Conservation (phyloP, 305 asterid genomes). For the Fraxinus sp. region DNA sequence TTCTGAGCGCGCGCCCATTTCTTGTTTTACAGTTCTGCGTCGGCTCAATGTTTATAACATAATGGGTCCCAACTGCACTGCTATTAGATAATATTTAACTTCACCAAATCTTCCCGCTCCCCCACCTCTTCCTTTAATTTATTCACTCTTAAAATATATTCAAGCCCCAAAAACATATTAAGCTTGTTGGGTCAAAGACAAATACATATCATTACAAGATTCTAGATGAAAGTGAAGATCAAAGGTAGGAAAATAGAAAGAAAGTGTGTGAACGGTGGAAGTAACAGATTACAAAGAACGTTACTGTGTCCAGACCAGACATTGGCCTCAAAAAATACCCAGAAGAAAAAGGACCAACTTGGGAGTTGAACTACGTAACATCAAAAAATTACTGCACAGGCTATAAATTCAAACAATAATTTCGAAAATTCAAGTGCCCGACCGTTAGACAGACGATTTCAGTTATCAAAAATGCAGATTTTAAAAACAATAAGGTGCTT, state of each 20-base stretch:
- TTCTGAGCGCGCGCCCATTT: neutral
- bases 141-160: neutral
- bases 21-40: neutral
- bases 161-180: conserved; percentile 2
- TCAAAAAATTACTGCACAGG: neutral
- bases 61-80: neutral
- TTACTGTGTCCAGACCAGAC: neutral
- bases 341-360: neutral
- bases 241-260: neutral
- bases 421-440: neutral
- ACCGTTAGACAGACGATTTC: neutral
- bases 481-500: neutral
- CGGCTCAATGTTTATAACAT: neutral
- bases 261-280: neutral
- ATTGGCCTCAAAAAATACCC: neutral
- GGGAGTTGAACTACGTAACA: neutral
- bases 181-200: neutral
- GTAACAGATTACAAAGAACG: neutral
- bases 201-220: neutral
- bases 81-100: neutral
- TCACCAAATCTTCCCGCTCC: neutral
- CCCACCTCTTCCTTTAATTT: conserved; percentile 1
- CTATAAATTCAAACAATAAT: neutral
- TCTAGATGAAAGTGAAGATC: neutral
- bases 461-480: neutral